A percentile compares a stretch with the other conserved stretches of the same genome.
These are phyloP conservation scores for Aspergillus versicolor DNA, from an alignment of 2,329 filamentous ascomycete species.

Conservation along the genomic window DNA sequence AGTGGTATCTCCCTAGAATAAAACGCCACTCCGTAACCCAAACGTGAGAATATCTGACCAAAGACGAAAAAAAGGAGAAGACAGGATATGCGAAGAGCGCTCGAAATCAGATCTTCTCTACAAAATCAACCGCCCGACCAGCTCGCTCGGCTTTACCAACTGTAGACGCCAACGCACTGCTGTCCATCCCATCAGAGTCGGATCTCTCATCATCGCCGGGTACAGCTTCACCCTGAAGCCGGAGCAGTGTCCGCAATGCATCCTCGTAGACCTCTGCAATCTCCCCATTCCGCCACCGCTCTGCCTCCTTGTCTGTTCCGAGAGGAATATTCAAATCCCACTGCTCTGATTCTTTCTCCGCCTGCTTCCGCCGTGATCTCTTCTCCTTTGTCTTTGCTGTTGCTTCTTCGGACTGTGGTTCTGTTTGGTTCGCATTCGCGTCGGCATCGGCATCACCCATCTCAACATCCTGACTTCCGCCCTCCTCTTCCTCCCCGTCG, in stretches of 20 bases:
- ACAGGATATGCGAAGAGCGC: background rate
- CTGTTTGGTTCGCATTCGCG: background rate
- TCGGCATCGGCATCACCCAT: constrained; percentile 11
- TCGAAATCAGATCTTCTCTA: constrained; percentile 30
- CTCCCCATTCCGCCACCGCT: constrained; percentile 43
- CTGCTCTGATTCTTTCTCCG: constrained; percentile 9
- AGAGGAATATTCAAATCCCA: constrained; percentile 36
- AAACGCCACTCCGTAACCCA: constrained; percentile 1
- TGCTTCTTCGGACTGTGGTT: background rate
- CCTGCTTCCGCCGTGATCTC: background rate
- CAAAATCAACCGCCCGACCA: constrained; percentile 45
- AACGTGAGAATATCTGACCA: background rate
- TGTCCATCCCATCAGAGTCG: constrained; percentile 25
- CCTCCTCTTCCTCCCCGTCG: constrained; percentile 56
- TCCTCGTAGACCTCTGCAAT: constrained; percentile 44
- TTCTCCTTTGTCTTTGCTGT: background rate
- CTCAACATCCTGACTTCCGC: constrained; percentile 13
- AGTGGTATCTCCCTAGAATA: constrained; percentile 3
- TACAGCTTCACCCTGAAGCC: constrained; percentile 38
- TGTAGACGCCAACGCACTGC: constrained; percentile 44
- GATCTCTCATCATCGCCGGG: constrained; percentile 18
- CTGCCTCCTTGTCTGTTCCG: constrained; percentile 33
- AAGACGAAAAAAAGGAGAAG: constrained; percentile 10
- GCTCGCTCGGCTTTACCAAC: constrained; percentile 49
- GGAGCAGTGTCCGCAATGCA: constrained; percentile 38